Evolutionary conservation across 345 rosid genomes (phyloP).

Genomic region (Lepidium sativum): DNA sequence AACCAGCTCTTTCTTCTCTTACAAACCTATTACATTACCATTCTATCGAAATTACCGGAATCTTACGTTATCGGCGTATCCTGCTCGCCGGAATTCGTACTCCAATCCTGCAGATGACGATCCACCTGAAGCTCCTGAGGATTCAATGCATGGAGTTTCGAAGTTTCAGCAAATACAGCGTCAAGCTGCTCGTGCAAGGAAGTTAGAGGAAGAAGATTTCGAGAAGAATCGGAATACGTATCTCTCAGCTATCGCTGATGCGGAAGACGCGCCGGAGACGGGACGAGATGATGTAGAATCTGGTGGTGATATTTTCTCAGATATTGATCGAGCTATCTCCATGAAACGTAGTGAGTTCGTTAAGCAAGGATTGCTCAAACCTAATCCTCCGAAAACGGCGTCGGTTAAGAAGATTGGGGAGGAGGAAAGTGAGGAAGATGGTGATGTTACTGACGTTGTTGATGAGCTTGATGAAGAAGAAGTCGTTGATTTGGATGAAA

Average conservation of each 20-base stretch:
- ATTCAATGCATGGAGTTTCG: conserved; percentile 65
- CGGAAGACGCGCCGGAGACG: conserved; percentile 40
- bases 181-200: conserved; percentile 63
- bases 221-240: conserved; percentile 53
- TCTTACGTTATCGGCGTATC: conserved; percentile 25
- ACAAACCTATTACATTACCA: conserved; percentile 21
- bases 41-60: conserved; percentile 11
- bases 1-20: conserved; percentile 21
- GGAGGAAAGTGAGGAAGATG: conserved; percentile 24
- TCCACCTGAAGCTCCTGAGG: conserved; percentile 90
- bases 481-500: conserved; percentile 76
- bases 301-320: conserved; percentile 71
- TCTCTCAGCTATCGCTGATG: conserved; percentile 77
- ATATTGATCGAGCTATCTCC: conserved; percentile 77
- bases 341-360: conserved; percentile 71
- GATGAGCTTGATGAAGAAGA: conserved; percentile 74
- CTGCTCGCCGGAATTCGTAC: conserved; percentile 40
- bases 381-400: conserved; percentile 28
- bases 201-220: conserved; percentile 70
- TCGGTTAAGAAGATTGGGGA: conserved; percentile 17
- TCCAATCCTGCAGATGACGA: conserved; percentile 68
- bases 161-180: conserved; percentile 68
- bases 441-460: conserved; percentile 19
- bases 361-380: conserved; percentile 58
- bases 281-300: conserved; percentile 10